Percentiles rank a stretch among this genome's conserved stretches.
phyloP scores from a whole-genome alignment of 306 rosid species.

The Cyamopsis tetragonoloba region DNA sequence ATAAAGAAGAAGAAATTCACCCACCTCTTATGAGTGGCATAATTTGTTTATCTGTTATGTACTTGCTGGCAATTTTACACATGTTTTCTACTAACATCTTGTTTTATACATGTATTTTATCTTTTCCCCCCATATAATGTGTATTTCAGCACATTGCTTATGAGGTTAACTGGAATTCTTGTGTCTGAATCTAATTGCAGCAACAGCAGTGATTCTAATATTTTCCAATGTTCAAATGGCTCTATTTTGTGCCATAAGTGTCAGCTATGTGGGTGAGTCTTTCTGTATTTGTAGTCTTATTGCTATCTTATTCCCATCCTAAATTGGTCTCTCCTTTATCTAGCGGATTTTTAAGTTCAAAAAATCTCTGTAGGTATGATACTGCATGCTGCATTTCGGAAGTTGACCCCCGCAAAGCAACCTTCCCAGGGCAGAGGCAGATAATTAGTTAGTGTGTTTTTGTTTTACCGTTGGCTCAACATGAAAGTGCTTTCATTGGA shows the following conservation, averaged over 20 bases:
- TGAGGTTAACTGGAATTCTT: slow-evolving; percentile 14
- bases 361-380: slow-evolving; percentile 48
- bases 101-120: neutral
- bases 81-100: neutral
- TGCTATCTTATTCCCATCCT: neutral
- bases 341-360: slow-evolving; percentile 8
- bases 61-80: neutral
- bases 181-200: slow-evolving; percentile 54
- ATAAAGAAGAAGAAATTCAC: neutral
- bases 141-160: neutral
- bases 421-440: slow-evolving; percentile 38
- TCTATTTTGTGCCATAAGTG: slow-evolving; percentile 63
- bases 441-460: slow-evolving; percentile 27
- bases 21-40: neutral
- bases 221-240: slow-evolving; percentile 82
- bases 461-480: too few relatives aligned
- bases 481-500: too few relatives aligned
- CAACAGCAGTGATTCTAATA: slow-evolving; percentile 57
- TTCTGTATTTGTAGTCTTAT: neutral
- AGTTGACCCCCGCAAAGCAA: slow-evolving; percentile 63
- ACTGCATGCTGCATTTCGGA: slow-evolving; percentile 83
- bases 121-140: neutral
- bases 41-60: neutral
- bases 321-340: neutral
- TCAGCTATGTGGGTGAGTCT: slow-evolving; percentile 66